Conservation (phyloP, 2,329 filamentous ascomycete genomes). For the Alternaria sp. region DNA sequence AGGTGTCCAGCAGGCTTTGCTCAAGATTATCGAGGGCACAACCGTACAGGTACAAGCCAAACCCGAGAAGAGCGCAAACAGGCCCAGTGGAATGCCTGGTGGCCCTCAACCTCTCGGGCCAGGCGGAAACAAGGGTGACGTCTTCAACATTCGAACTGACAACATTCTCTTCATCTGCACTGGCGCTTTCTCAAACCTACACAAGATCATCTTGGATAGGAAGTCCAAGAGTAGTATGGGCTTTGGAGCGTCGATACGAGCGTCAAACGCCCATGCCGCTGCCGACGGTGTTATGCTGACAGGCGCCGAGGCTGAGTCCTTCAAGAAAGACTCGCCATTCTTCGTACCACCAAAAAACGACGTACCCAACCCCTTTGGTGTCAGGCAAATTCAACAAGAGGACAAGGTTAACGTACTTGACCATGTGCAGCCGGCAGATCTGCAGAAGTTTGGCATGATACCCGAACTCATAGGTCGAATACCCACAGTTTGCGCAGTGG, state of each 20-base stretch:
- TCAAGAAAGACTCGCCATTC: constrained; percentile 67
- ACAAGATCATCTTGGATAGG: constrained; percentile 86
- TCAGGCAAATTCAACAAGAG: constrained; percentile 30
- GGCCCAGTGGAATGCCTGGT: constrained; percentile 36
- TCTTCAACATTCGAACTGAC: constrained; percentile 83
- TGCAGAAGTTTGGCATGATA: constrained; percentile 89
- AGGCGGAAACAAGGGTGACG: constrained; percentile 61
- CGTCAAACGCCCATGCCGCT: constrained; percentile 59
- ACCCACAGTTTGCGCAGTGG: constrained; percentile 86
- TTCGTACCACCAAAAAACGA: constrained; percentile 53
- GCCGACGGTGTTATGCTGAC: constrained; percentile 66
- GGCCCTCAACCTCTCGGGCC: constrained; percentile 29
- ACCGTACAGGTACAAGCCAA: constrained; percentile 93
- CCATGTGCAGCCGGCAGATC: constrained; percentile 75
- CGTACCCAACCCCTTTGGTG: constrained; percentile 35
- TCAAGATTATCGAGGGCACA: constrained; percentile 96
- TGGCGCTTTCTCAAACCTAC: constrained; percentile 90
- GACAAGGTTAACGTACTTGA: constrained; percentile 68
- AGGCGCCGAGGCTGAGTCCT: constrained; percentile 65
- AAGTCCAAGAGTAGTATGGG: constrained; percentile 87
- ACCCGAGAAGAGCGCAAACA: constrained; percentile 66
- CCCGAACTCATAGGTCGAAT: constrained; percentile 96
- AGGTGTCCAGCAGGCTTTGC: constrained; percentile 91
- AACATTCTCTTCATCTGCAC: constrained; percentile 98
- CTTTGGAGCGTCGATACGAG: constrained; percentile 83